Base-by-base conservation (phyloP, 2,329 filamentous ascomycete species). In the Trichoderma brevicompactum region DNA sequence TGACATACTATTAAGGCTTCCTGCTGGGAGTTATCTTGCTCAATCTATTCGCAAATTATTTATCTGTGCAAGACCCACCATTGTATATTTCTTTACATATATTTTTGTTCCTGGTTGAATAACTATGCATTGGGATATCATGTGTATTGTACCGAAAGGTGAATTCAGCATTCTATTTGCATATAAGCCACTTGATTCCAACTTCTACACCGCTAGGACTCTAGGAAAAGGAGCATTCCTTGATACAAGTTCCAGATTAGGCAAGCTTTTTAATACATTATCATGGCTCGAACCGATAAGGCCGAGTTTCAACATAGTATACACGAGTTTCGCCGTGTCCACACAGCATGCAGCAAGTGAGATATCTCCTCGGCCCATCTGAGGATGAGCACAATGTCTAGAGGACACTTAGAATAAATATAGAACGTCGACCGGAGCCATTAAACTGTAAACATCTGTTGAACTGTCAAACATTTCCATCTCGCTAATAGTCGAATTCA, bases 401-500 rank as follows among this genome's bases (percentile, higher is more conserved):
- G 38, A 53, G 41, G 38, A 36, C n/a, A 46, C 40, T 43, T 17
- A 3, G 13, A 28, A 28, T 40, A n/a, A 62, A 44, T 7, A 46
- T 62, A 19, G 59, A 62, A 62, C 40, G 44, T 53, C 53, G 59
- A 44, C 17, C 38, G 38, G 38, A 44, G 49, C 59, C 46, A 8
- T 62, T 17, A n/a, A 34, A 38, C 38, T 54, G 49, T 9, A 41
- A 54, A 38, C 19, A 62, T 68, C 41, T 5, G 48, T 53, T 38
- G 40, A 49, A 62, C 59, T 34, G 56, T 52, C 8, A 40, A 53
- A 48, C 44, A 46, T 40, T 15, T 32, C 19, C 64, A 36, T 34
- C n/a, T 41, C 19, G 40, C 7, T 38, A 32, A 28, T 15, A 44
- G 23, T 65, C 79, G 87, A 69, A 85, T 87, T 80, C 84, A 88